Evolutionary conservation across 2,329 filamentous ascomycete genomes (phyloP).

Genomic region (Lecanicillium sp.): DNA sequence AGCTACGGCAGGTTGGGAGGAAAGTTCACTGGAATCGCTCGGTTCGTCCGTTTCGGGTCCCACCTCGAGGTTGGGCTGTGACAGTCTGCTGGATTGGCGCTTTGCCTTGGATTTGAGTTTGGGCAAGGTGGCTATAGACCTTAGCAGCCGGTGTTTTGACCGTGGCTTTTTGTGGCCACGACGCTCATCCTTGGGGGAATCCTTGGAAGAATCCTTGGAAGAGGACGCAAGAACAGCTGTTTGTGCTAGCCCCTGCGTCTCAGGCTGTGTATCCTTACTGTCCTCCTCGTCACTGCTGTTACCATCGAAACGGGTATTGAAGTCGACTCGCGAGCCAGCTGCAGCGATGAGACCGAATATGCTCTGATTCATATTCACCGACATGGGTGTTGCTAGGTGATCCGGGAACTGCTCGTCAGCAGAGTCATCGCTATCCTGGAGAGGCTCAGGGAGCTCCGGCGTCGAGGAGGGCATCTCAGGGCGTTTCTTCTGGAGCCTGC

Average conservation of each 20-base stretch:
- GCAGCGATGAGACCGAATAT: constrained; percentile 89
- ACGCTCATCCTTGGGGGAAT: constrained; percentile 20
- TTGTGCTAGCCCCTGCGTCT: constrained; percentile 28
- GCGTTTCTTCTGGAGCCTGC: constrained; percentile 37
- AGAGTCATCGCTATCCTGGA: constrained; percentile 41
- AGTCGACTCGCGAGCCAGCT: constrained; percentile 74
- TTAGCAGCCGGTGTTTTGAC: constrained; percentile 57
- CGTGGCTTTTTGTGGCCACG: constrained; percentile 45
- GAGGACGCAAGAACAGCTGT: constrained; percentile 31
- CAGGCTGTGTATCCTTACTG: constrained; percentile 38
- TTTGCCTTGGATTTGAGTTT: constrained; percentile 34
- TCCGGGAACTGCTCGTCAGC: constrained; percentile 38
- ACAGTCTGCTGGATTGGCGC: constrained; percentile 30
- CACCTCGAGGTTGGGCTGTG: constrained; percentile 17
- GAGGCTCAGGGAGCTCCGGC: constrained; percentile 41
- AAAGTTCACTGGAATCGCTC: constrained; percentile 17
- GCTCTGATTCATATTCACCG: constrained; percentile 82
- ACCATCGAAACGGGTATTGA: constrained; percentile 70
- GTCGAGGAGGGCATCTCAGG: constrained; percentile 28
- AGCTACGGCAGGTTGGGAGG: constrained; percentile 14
- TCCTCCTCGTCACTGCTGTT: constrained; percentile 78
- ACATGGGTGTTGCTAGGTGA: constrained; percentile 33
- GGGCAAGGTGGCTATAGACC: constrained; percentile 55
- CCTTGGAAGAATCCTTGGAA: constrained; percentile 22
- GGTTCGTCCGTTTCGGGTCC: constrained; percentile 22